Percentiles rank a stretch among this genome's conserved stretches.
phyloP scores from a whole-genome alignment of 345 rosid species.

The Eucalyptus lansdowneana region DNA sequence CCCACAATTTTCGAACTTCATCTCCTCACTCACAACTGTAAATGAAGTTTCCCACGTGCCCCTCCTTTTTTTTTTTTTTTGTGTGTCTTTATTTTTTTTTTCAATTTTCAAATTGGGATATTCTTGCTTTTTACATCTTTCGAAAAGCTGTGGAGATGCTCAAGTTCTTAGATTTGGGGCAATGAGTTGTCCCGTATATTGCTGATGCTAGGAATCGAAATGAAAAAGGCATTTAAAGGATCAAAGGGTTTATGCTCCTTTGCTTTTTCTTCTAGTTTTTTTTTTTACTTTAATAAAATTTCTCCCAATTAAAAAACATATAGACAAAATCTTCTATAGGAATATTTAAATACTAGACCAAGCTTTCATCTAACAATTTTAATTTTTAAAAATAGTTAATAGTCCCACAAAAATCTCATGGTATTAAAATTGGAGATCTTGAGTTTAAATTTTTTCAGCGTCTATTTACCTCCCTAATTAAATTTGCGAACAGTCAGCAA shows the following conservation, averaged over 20 bases:
- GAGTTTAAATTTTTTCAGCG: no score
- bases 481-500: fast-evolving
- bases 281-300: background rate
- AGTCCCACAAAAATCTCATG: fast-evolving
- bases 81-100: background rate
- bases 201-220: background rate
- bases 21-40: background rate
- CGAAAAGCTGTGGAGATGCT: background rate
- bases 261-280: background rate
- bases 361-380: no score
- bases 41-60: background rate
- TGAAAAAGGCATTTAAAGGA: background rate
- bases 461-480: no score
- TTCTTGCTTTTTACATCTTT: background rate
- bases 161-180: background rate
- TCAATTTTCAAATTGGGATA: background rate
- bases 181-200: background rate
- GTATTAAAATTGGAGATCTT: fast-evolving
- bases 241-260: background rate
- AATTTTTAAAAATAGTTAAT: fast-evolving
- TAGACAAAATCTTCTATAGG: background rate
- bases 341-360: no score
- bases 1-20: background rate
- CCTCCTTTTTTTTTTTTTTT: background rate
- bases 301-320: background rate